Evolutionary conservation across 441 rosid genomes (phyloP).

Genomic region (Dalechampia spathulata): DNA sequence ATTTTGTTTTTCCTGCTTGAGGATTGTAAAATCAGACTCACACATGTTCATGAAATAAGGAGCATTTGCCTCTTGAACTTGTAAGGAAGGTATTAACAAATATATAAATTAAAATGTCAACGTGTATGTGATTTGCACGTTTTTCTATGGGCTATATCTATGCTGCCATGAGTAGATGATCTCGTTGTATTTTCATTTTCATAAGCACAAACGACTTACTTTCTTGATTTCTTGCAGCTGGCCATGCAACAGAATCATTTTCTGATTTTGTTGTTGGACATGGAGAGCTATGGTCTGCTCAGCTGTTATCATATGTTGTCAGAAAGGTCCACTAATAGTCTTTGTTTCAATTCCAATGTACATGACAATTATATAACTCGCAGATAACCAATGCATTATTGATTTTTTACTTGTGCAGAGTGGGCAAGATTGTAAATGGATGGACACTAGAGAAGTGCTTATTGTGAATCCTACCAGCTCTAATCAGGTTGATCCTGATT

Average conservation of each 20-base stretch:
- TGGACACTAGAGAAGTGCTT: slow-evolving; percentile 95
- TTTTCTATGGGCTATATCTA: background rate
- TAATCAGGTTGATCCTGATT: slow-evolving; percentile 94
- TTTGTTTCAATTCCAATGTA: slow-evolving; percentile 1
- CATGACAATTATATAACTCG: background rate
- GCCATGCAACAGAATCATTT: slow-evolving; percentile 94
- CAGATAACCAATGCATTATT: slow-evolving; percentile 9
- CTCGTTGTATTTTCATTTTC: background rate
- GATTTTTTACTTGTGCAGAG: slow-evolving; percentile 34
- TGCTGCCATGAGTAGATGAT: background rate
- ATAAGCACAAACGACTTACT: slow-evolving; percentile 1
- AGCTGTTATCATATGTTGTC: slow-evolving; percentile 73
- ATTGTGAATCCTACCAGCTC: slow-evolving; percentile 76
- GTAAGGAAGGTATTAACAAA: background rate
- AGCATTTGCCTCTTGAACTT: slow-evolving; percentile 1
- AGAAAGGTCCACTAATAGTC: slow-evolving; percentile 51
- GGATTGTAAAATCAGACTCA: background rate
- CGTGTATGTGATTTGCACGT: background rate
- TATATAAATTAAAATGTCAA: background rate
- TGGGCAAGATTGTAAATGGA: slow-evolving; percentile 78
- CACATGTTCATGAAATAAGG: background rate
- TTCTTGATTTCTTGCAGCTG: slow-evolving; percentile 50
- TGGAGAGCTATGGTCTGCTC: slow-evolving; percentile 98
- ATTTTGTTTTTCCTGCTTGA: too few relatives aligned
- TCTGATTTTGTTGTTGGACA: slow-evolving; percentile 93